These are phyloP conservation scores for Raphidocelis subcapitata DNA, from an alignment of 139 green algal species.

Conservation along the genomic window DNA sequence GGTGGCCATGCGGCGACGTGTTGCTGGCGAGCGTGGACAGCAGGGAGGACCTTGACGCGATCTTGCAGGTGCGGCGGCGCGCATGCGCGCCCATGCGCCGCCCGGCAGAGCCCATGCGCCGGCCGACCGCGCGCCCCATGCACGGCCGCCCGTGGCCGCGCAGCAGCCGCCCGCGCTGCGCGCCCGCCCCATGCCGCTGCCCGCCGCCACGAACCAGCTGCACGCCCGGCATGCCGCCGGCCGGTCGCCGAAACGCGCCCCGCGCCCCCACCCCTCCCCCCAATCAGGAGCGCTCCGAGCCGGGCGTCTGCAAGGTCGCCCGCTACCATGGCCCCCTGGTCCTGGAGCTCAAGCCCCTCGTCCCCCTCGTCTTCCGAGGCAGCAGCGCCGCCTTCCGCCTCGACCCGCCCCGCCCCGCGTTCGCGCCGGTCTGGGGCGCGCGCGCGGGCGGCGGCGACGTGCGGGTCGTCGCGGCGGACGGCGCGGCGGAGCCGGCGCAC, in stretches of 20 bases:
- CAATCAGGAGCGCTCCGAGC: constrained; percentile 28
- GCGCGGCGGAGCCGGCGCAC: constrained; percentile 17
- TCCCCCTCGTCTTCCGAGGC: background rate
- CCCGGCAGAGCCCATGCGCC: too few species aligned
- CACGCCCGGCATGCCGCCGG: background rate
- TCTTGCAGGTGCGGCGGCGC: constrained; percentile 30
- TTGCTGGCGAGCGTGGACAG: constrained; percentile 29
- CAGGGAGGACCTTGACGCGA: constrained; percentile 27
- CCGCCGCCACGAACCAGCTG: background rate
- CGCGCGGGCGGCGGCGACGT: constrained; percentile 5
- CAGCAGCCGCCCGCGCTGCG: too few species aligned
- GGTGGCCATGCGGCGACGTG: constrained; percentile 27
- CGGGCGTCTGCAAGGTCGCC: constrained; percentile 29
- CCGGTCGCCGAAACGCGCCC: too few species aligned
- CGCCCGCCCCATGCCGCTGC: too few species aligned
- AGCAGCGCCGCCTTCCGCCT: constrained; percentile 12
- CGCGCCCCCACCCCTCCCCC: background rate
- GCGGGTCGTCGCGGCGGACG: constrained; percentile 12
- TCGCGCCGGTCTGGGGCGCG: constrained; percentile 4
- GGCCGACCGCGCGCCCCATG: too few species aligned
- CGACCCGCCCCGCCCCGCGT: constrained; percentile 8
- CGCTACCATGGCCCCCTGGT: constrained; percentile 28
- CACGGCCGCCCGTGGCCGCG: too few species aligned
- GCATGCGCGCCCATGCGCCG: too few species aligned
- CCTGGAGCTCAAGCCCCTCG: constrained; percentile 24